phyloP scores from a whole-genome alignment of 2,329 filamentous ascomycete genomes.

The Sclerotinia borealis region DNA sequence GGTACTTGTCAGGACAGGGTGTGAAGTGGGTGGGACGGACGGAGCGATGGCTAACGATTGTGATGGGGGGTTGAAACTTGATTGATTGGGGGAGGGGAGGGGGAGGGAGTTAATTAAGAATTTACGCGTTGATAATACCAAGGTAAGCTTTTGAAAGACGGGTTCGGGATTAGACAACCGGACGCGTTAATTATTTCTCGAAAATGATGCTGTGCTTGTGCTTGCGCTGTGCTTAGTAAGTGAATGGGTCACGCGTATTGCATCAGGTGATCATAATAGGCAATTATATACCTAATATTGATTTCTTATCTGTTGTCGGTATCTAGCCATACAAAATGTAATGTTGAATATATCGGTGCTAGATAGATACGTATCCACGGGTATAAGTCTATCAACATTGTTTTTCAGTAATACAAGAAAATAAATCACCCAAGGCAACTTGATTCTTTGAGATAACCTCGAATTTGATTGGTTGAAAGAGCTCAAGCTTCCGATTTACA shows the following conservation, averaged over 20 bases:
- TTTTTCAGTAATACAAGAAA: conserved; percentile 13
- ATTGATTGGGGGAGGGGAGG: not conserved
- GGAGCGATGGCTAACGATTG: not conserved
- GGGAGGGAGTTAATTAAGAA: too few relatives aligned
- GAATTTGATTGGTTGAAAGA: conserved; percentile 15
- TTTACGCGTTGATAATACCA: not conserved
- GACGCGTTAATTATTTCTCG: too few relatives aligned
- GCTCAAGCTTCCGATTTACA: not conserved
- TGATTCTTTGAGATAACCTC: conserved; percentile 4
- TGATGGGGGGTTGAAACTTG: not conserved
- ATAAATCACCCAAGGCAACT: conserved; percentile 9
- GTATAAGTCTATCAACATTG: not conserved
- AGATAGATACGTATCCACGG: too few relatives aligned
- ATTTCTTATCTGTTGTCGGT: too few relatives aligned
- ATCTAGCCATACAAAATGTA: too few relatives aligned
- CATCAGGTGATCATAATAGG: not conserved
- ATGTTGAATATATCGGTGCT: too few relatives aligned
- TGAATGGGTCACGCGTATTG: not conserved
- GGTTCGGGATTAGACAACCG: too few relatives aligned
- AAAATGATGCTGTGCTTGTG: too few relatives aligned
- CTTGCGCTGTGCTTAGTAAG: too few relatives aligned
- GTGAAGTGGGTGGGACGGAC: conserved; percentile 6
- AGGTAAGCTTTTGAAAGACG: too few relatives aligned
- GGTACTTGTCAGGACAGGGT: not conserved
- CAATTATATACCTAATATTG: too few relatives aligned